Conservation (phyloP, 441 rosid genomes). For the Lepidium campestre region DNA sequence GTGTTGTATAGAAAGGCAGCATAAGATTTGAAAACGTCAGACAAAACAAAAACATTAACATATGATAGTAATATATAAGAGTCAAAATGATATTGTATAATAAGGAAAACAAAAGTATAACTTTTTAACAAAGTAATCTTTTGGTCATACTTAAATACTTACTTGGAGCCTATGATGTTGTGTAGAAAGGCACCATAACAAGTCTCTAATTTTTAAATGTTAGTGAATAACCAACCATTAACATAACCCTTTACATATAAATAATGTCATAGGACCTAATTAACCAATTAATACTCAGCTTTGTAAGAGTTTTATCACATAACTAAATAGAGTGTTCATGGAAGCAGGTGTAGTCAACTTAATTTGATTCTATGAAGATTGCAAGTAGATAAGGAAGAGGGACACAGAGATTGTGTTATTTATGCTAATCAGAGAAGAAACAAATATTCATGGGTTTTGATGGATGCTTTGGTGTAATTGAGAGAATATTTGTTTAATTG, state of each 20-base stretch:
- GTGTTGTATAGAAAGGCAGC: not conserved
- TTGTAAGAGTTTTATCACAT: not conserved
- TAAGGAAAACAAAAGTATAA: not conserved
- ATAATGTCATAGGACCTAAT: not conserved
- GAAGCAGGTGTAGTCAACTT: slow-evolving; percentile 1
- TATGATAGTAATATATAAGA: not conserved
- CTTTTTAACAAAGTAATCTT: not conserved
- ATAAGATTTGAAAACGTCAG: not conserved
- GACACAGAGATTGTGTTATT: not conserved
- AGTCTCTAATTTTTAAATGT: not conserved
- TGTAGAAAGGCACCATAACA: slow-evolving; percentile 12
- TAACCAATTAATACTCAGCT: not conserved
- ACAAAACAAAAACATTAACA: not conserved
- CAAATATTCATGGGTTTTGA: not conserved
- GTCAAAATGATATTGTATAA: slow-evolving; percentile 4
- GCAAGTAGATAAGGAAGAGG: not conserved
- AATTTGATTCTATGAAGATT: not conserved
- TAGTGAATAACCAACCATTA: slow-evolving; percentile 10
- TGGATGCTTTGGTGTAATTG: not conserved
- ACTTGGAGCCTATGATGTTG: slow-evolving; percentile 9
- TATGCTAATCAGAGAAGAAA: no score
- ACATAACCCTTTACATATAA: not conserved
- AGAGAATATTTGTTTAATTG: not conserved
- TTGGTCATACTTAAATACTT: slow-evolving; percentile 1
- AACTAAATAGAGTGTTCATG: no score